Evolutionary conservation across 1,284 basidiomycete genomes (phyloP).

Genomic region (Irpex lacteus): DNA sequence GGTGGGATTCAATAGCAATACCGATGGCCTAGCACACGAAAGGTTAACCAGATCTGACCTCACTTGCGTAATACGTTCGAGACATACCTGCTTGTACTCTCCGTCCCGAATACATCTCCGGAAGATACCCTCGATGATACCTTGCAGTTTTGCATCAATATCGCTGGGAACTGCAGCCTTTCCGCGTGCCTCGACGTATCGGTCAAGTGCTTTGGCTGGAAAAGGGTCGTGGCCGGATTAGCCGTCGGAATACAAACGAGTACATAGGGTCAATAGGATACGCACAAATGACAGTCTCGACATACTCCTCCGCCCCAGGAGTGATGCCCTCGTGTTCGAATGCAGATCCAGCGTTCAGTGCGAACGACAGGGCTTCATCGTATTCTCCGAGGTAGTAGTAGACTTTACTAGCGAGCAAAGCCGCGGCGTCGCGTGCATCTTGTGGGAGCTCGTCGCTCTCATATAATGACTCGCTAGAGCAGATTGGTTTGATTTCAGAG

Average conservation of each 20-base stretch:
- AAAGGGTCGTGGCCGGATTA: background rate
- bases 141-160: constrained; percentile 75
- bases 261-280: constrained; percentile 17
- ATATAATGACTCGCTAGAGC: constrained; percentile 82
- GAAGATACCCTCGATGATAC: constrained; percentile 88
- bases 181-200: constrained; percentile 69
- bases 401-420: constrained; percentile 90
- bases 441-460: constrained; percentile 77
- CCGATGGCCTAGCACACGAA: constrained; percentile 72
- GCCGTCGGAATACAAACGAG: too few relatives aligned
- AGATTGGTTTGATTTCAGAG: background rate
- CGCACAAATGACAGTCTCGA: constrained; percentile 91
- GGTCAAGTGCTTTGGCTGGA: constrained; percentile 90
- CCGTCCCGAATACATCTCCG: constrained; percentile 79
- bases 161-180: constrained; percentile 40
- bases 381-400: constrained; percentile 95
- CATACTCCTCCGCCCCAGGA: constrained; percentile 76
- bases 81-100: constrained; percentile 81
- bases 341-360: constrained; percentile 82
- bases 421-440: constrained; percentile 76
- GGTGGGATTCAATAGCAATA: constrained; percentile 86
- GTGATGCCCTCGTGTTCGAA: constrained; percentile 75
- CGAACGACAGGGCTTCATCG: constrained; percentile 91
- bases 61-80: background rate
- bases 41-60: constrained; percentile 1